Base-by-base conservation (phyloP, 1,139 yeast species). In the Hemisphaericaspora lyxosophila region DNA sequence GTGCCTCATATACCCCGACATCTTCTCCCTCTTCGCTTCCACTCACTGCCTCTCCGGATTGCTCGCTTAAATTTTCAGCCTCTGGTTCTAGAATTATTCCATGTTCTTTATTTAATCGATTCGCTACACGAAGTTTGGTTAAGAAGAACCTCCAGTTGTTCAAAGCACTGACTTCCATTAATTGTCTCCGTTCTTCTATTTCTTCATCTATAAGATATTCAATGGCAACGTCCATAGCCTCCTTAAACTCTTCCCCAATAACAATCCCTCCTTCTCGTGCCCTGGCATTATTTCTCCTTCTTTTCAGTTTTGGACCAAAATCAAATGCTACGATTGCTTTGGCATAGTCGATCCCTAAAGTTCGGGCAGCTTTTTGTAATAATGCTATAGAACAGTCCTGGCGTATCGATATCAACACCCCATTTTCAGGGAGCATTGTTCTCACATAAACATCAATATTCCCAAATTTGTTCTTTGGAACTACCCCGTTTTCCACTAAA, bases 261-360 rank as follows among this genome's bases (percentile, higher is more conserved):
- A 92, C 84, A 19, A 89, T 75, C 2, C 98, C 98, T 3, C 83
- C 81, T 37, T 82, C 77, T 40, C 70, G 33, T 11, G 36, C 30
- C 26, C 16, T 67, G 0, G 95, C 95, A 15, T 79, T 79, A 4
- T 63, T 62, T 33, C 75, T 55, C 4, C 42, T 48, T 4, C 44
- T 48, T 32, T 44, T 43, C 40, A 26, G 30, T 16, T 39, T 45
- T n/a, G 59, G 54, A 7, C 60, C 63, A 59, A 86, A 92, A 42
- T 86, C 92, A 63, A 94, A 90, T 0, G 94, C 89, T 4, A 83
- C 81, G 4, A 90, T 88, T 0, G 97, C 97, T 34, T 78, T 80
- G 0, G 96, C 97, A 62, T 73, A 89, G 51, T 88, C 96, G 5
- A 92, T 71, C 0, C 75, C 80, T 16, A 90, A 51, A 1, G 81